Conservation (phyloP, 148 eudicot species). For the Cornus kousa region DNA sequence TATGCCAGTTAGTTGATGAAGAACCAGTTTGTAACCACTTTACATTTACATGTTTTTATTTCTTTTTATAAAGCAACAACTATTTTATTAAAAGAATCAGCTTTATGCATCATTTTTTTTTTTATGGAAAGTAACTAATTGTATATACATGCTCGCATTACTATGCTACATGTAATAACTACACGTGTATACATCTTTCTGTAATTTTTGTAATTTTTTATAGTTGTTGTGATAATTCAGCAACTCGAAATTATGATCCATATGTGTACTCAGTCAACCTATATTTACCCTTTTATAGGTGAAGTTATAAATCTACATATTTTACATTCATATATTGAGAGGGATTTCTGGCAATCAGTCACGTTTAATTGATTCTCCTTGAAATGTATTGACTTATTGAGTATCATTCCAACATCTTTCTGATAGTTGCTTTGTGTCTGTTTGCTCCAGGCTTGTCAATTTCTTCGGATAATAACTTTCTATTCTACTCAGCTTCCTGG, state of each 20-base stretch:
- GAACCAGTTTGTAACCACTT: not conserved
- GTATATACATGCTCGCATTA: not conserved
- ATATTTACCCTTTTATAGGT: not conserved
- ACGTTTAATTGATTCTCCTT: not conserved
- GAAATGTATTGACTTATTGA: not conserved
- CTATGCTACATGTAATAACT: not conserved
- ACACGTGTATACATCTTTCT: not conserved
- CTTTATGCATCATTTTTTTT: no score
- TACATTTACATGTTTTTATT: no score
- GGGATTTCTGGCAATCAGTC: not conserved
- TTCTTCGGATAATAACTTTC: conserved; percentile 81
- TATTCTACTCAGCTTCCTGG: conserved; percentile 96
- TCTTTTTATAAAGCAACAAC: no score
- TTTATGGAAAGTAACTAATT: not conserved
- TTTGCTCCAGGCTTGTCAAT: conserved; percentile 71
- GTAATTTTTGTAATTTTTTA: not conserved
- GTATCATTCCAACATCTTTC: not conserved
- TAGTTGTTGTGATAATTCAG: not conserved
- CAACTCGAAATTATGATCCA: not conserved
- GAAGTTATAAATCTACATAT: not conserved
- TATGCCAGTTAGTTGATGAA: not conserved
- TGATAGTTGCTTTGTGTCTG: not conserved
- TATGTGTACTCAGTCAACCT: not conserved
- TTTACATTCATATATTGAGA: not conserved
- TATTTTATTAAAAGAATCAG: no score